Evolutionary conservation across 1,139 yeast species (phyloP), one percentile per base, ranked within the genome.

Genomic region (Hansenula lynferdii): DNA sequence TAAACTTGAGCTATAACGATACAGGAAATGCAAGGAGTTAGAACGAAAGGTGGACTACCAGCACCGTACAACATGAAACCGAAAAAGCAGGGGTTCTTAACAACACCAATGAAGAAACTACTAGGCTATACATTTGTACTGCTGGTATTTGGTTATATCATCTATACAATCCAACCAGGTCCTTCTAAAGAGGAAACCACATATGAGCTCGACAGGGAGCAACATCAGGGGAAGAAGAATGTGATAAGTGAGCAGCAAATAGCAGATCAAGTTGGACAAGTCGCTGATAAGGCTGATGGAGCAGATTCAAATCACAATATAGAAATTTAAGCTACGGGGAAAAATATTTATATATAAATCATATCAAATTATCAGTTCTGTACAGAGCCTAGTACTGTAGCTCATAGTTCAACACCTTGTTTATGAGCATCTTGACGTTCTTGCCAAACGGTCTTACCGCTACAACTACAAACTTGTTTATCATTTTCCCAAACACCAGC

Each of bases 401-500:
- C 38, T 38, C 23, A 50, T 16, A 52, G 48, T 31, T 56, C 55
- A 35, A 78, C 61, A 7, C 89, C 89, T 48, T 71, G 74, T 10
- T 58, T 51, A 29, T 72, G 58, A 5, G 95, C 95, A 53, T 86
- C 96, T 35, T 67, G 64, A 42, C 97, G 72, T 59, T 92, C 98
- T 58, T 92, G 89, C 98, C 98, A 92, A 21, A 90, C 79, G 1
- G 96, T 86, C 67, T 89, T 87, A 10, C 98, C 98, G 21, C 94
- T 80, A 59, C 98, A 92, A 31, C 94, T 82, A 62, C 98, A 92
- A 1, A 92, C 95, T 47, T 81, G 80, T 62, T 92, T 92, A 54
- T 84, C 85, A 61, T 92, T 92, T 56, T 92, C 96, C 97, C 97
- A 92, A 15, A 80, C 85, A 11, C 98, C 98, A 2, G 98, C 97